A percentile compares a stretch with the other conserved stretches of the same genome.
phyloP scores from a whole-genome alignment of 139 green algal species.

The Picochlorum costavermella region DNA sequence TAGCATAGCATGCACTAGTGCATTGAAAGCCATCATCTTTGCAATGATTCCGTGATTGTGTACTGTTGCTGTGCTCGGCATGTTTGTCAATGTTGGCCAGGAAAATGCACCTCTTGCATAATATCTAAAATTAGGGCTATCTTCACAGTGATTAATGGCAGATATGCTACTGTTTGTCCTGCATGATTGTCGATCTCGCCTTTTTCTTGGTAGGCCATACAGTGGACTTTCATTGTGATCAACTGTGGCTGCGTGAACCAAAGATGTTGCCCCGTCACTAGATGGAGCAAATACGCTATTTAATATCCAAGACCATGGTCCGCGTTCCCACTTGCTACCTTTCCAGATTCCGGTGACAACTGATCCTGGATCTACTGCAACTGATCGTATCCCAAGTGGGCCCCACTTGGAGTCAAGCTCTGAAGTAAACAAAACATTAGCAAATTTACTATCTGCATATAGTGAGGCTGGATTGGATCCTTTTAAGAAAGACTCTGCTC shows the following conservation, averaged over 20 bases:
- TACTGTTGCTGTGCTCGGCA: slow-evolving; percentile 17
- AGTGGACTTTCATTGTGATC: slow-evolving; percentile 12
- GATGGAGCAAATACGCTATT: slow-evolving; percentile 54
- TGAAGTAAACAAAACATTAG: slow-evolving; percentile 50
- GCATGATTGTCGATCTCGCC: background rate
- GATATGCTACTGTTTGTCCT: background rate
- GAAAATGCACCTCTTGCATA: slow-evolving; percentile 69
- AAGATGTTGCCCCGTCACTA: slow-evolving; percentile 42
- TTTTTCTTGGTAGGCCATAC: background rate
- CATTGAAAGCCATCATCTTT: background rate
- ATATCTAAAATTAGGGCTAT: slow-evolving; percentile 25
- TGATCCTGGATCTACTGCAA: slow-evolving; percentile 56
- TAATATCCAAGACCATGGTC: slow-evolving; percentile 46
- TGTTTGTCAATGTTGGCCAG: slow-evolving; percentile 25
- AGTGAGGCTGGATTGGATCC: background rate
- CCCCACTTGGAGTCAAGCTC: slow-evolving; percentile 34
- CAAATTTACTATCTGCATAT: slow-evolving; percentile 36
- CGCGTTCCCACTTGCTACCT: slow-evolving; percentile 22
- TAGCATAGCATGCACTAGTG: slow-evolving; percentile 26
- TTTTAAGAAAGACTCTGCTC: slow-evolving; percentile 25
- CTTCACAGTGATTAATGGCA: no score
- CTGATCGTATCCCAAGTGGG: slow-evolving; percentile 30
- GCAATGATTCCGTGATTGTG: background rate
- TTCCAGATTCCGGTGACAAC: slow-evolving; percentile 62
- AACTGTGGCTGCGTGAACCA: slow-evolving; percentile 55